Base-by-base conservation (phyloP, 805 yeast genomes). In the Kluyveromyces lactis region DNA sequence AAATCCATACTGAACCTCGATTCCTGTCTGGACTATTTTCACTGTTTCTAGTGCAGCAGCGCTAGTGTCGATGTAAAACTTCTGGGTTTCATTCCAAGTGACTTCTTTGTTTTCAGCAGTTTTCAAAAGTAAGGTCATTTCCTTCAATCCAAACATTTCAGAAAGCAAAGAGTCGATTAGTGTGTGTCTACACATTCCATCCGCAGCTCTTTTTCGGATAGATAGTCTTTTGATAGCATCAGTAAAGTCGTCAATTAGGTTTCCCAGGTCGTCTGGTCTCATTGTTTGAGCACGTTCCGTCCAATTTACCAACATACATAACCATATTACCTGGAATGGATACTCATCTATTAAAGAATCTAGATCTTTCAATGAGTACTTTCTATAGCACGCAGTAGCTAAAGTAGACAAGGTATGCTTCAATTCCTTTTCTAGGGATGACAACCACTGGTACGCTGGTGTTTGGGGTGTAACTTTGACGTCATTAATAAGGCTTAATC, bases 1-100 rank as follows among this genome's bases (percentile, higher is more conserved):
- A 56, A 75, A 86, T 0, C 95, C 95, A 52, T 90, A 90, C 1
- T 18, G 38, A 39, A 80, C 72, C 0, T 51, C 42, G 10, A 75
- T 66, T 13, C 71, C 63, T 2, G 79, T 73, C 38, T 79, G 85
- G n/a, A 51, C 56, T 0, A 87, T 68, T 1, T 34, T 46, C 4
- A 85, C 52, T 3, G 50, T 46, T 3, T 66, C 37, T 1, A 49
- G 47, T 33, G 70, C 71, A 1, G 36, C 26, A 2, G 43, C 48
- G 1, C 42, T 37, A 0, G 40, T 28, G 23, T 62, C 52, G 39
- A 59, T 64, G 42, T 70, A 72, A 47, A 68, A 82, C 24, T 69
- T 60, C 52, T 77, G 81, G 26, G 72, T 73, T 0, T 67, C 63
- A 15, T 52, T 58, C 87, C 89, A 80, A 0, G 13, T n/a, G 4